Percentiles rank a stretch among this genome's conserved stretches.
These are phyloP conservation scores for Magnaporthiopsis incrustans DNA, from an alignment of 2,329 filamentous ascomycete species.

Conservation along the genomic window DNA sequence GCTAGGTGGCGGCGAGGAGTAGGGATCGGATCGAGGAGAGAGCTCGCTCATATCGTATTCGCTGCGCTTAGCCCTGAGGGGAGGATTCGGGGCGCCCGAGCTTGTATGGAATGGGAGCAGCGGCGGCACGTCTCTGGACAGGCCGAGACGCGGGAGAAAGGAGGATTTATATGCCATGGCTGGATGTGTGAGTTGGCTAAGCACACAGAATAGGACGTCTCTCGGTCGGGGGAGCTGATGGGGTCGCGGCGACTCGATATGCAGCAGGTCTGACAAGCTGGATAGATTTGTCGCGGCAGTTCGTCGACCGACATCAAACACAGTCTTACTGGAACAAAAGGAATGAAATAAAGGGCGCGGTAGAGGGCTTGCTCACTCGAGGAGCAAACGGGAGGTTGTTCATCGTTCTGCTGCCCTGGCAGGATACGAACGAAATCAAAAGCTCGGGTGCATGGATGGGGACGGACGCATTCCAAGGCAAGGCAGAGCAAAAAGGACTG, in stretches of 20 bases:
- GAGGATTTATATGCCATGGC: slow-evolving; percentile 15
- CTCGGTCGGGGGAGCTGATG: neutral
- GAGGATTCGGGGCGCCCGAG: slow-evolving; percentile 11
- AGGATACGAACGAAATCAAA: no score
- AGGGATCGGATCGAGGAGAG: slow-evolving; percentile 19
- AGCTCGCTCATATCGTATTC: slow-evolving; percentile 26
- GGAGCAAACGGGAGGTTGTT: no score
- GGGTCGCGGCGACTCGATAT: neutral
- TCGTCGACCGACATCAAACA: no score
- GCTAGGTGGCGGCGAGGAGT: slow-evolving; percentile 2
- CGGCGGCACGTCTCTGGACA: slow-evolving; percentile 16
- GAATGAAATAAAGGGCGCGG: neutral
- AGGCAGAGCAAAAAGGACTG: no score
- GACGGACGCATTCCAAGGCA: no score
- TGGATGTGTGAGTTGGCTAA: neutral
- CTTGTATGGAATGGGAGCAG: slow-evolving; percentile 20
- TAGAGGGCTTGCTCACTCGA: neutral
- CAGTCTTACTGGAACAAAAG: neutral
- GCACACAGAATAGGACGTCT: neutral
- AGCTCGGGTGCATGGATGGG: no score
- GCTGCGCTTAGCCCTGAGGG: slow-evolving; percentile 22
- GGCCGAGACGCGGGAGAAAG: slow-evolving; percentile 22
- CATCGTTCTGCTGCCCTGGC: no score
- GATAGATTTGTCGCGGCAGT: no score
- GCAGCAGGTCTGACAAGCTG: neutral